phyloP scores from a whole-genome alignment of 2,329 filamentous ascomycete species.

The Penicillium nordicum region DNA sequence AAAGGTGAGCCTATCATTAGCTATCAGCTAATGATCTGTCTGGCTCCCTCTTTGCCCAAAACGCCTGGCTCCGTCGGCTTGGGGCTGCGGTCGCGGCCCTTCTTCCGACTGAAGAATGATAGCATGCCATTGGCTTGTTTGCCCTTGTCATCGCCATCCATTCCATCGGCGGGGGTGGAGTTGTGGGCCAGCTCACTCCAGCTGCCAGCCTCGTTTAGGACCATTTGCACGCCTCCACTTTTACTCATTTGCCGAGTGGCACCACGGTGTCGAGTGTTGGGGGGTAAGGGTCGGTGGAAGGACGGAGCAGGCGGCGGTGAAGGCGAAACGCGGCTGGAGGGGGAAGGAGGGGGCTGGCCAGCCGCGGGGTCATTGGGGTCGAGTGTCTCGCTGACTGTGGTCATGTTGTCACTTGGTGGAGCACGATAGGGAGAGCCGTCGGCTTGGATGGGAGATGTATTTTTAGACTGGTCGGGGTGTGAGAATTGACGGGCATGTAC shows the following conservation, averaged over 20 bases:
- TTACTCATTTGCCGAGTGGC: slow-evolving; percentile 71
- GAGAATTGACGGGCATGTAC: slow-evolving; percentile 38
- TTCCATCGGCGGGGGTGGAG: slow-evolving; percentile 63
- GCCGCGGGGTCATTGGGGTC: slow-evolving; percentile 24
- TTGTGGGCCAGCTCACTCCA: slow-evolving; percentile 91
- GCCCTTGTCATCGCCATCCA: slow-evolving; percentile 39
- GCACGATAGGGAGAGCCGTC: slow-evolving; percentile 31
- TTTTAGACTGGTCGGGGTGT: slow-evolving; percentile 30
- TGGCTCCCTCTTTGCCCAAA: slow-evolving; percentile 87
- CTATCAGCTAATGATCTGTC: slow-evolving; percentile 68
- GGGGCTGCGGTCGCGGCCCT: slow-evolving; percentile 83
- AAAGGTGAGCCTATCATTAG: not conserved
- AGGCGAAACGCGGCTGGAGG: slow-evolving; percentile 25
- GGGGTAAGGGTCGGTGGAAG: slow-evolving; percentile 40
- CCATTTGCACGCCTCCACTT: slow-evolving; percentile 83
- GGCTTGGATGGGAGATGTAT: slow-evolving; percentile 30
- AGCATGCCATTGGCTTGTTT: slow-evolving; percentile 69
- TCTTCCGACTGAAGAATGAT: slow-evolving; percentile 84
- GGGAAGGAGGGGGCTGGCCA: slow-evolving; percentile 25
- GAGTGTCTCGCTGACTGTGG: slow-evolving; percentile 28
- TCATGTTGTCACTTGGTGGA: slow-evolving; percentile 28
- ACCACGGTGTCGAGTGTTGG: slow-evolving; percentile 50
- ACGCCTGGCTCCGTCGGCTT: slow-evolving; percentile 94
- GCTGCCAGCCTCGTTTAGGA: slow-evolving; percentile 80
- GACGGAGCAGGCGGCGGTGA: slow-evolving; percentile 33